These are phyloP conservation scores for Anaeromyces robustus DNA, from an alignment of 192 early-diverging fungal genomes.

Conservation along the genomic window DNA sequence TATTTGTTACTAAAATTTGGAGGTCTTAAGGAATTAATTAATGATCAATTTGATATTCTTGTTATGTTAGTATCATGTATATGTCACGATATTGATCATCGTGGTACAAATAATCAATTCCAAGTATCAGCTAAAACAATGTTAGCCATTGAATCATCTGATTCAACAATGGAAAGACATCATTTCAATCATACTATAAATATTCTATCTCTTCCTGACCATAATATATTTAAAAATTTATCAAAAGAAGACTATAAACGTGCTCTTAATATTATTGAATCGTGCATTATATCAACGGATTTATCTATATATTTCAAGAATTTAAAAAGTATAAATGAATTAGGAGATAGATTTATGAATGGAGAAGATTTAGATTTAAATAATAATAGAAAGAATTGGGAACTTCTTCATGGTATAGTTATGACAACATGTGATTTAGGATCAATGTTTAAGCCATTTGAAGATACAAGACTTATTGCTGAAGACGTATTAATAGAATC, in stretches of 20 bases:
- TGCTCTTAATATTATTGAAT: conserved; percentile 15
- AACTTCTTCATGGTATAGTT: conserved; percentile 10
- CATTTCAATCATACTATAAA: conserved; percentile 26
- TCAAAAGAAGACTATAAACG: conserved; percentile 9
- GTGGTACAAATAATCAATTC: conserved; percentile 29
- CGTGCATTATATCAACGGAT: conserved; percentile 24
- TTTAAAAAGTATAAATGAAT: conserved; percentile 7
- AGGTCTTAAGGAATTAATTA: conserved; percentile 2
- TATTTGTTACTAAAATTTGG: conserved; percentile 7
- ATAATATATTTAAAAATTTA: conserved; percentile 18
- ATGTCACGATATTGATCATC: conserved; percentile 31
- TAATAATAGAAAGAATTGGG: background rate
- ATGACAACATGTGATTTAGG: conserved; percentile 24
- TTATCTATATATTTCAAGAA: conserved; percentile 21
- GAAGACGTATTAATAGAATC: conserved; percentile 23
- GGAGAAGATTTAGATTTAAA: conserved; percentile 2
- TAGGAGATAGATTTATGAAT: conserved; percentile 4
- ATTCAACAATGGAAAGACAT: conserved; percentile 23
- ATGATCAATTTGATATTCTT: conserved; percentile 15
- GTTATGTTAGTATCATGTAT: conserved; percentile 23
- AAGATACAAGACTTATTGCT: conserved; percentile 12
- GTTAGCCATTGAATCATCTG: conserved; percentile 18
- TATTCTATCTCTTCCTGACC: conserved; percentile 10
- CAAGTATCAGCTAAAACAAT: conserved; percentile 19
- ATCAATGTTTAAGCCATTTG: conserved; percentile 23